These are phyloP conservation scores for Boletus pseudo-olivaceus DNA, from an alignment of 768 basidiomycete species.

Conservation along the genomic window DNA sequence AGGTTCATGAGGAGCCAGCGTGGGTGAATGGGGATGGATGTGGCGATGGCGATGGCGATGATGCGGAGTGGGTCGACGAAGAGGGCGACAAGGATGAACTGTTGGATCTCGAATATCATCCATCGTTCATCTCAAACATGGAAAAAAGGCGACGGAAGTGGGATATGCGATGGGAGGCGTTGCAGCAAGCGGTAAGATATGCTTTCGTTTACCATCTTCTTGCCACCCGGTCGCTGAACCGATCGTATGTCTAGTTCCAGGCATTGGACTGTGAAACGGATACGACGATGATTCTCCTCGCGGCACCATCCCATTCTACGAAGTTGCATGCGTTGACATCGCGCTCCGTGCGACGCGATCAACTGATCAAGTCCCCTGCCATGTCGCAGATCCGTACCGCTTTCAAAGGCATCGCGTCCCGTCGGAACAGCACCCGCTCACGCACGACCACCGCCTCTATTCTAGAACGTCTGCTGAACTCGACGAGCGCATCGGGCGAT, in stretches of 20 bases:
- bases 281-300: slow-evolving; percentile 69
- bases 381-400: slow-evolving; percentile 51
- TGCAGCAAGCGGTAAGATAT: slow-evolving; percentile 62
- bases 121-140: slow-evolving; percentile 59
- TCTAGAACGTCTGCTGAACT: slow-evolving; percentile 40
- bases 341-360: slow-evolving; percentile 62
- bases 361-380: slow-evolving; percentile 44
- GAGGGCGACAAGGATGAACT: slow-evolving; percentile 69
- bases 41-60: slow-evolving; percentile 29
- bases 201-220: background rate
- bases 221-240: background rate
- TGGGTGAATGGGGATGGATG: slow-evolving; percentile 29
- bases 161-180: slow-evolving; percentile 72
- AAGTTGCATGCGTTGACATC: slow-evolving; percentile 64
- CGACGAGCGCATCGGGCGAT: slow-evolving; percentile 43
- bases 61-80: slow-evolving; percentile 71
- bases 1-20: slow-evolving; percentile 39
- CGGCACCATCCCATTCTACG: slow-evolving; percentile 69
- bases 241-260: slow-evolving; percentile 53
- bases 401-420: slow-evolving; percentile 58
- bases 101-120: slow-evolving; percentile 74
- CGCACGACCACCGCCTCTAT: slow-evolving; percentile 46
- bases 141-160: slow-evolving; percentile 69
- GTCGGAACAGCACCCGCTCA: slow-evolving; percentile 47
- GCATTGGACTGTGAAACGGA: slow-evolving; percentile 78